Evolutionary conservation across 345 rosid genomes (phyloP), one percentile per base, ranked within the genome.

Genomic region (Garcia nutans): DNA sequence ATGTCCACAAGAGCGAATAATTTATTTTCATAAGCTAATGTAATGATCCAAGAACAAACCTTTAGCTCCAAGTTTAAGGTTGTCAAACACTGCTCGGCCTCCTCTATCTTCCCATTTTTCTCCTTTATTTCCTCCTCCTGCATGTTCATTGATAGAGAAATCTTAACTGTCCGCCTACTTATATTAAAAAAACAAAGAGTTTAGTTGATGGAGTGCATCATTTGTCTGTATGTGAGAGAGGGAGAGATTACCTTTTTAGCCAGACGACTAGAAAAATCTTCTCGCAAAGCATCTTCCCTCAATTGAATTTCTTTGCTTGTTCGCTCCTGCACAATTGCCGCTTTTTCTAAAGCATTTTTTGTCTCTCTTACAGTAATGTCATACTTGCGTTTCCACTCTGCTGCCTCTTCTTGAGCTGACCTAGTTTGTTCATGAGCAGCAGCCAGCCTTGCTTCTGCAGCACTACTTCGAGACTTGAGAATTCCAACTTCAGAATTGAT

Each of bases 401-500:
- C 87, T 7, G 98, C 93, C 83, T 92, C 98, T 81, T 91, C 98
- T 85, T 92, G 93, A 74, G 97, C 94, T 74, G 98, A 88, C 74
- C 84, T 85, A 52, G 89, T 88, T 76, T 92, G 97, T 80, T 96
- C 99, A 85, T 82, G 87, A 61, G 97, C 94, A 81, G 99, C 99
- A 86, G 93, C 95, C 70, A 96, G 81, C 82, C 98, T 92, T 70
- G 98, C 98, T 80, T 96, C 99, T 68, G 99, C 88, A 72, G 98
- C 94, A 80, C 93, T 89, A 75, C 88, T 91, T 44, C 98, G 79
- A 12, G 98, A 89, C 85, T 84, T 91, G 72, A 96, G 93, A 75
- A 86, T 83, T 55, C 87, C 91, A 78, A 92, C 85, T 82, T 96
- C 98, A 23, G 98, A 90, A 84, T 54, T 70, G 49, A 83, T 80